A percentile compares a stretch with the other conserved stretches of the same genome.
These are phyloP conservation scores for Papiliotrema nemorosa DNA, from an alignment of 1,284 basidiomycete genomes.

Conservation along the genomic window DNA sequence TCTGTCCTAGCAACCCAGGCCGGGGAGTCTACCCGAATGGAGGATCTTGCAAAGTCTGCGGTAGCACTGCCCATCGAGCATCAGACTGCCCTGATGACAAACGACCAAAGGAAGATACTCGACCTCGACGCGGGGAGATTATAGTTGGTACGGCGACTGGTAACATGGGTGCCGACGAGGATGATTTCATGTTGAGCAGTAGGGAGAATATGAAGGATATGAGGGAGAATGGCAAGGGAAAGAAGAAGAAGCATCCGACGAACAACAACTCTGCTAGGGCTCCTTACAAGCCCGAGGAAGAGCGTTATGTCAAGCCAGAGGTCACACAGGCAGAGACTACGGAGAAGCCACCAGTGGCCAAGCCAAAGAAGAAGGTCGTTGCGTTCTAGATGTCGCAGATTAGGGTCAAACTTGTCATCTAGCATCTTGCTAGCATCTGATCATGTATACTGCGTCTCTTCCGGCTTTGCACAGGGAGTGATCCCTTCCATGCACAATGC, in stretches of 20 bases:
- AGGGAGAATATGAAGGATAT: conserved; percentile 61
- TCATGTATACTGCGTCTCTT: too few relatives aligned
- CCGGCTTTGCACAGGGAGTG: too few relatives aligned
- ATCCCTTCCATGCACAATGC: too few relatives aligned
- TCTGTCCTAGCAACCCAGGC: conserved; percentile 73
- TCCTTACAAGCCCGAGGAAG: background rate
- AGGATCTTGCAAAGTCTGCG: conserved; percentile 83
- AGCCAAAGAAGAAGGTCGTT: background rate
- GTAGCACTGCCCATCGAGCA: conserved; percentile 77
- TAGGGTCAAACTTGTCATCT: background rate
- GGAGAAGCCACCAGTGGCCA: background rate
- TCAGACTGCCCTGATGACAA: conserved; percentile 62
- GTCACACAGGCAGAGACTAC: background rate
- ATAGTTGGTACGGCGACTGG: conserved; percentile 1
- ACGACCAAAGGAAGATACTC: background rate
- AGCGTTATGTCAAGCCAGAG: background rate
- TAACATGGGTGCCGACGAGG: conserved; percentile 77
- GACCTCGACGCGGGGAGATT: background rate
- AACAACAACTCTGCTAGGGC: conserved; percentile 35
- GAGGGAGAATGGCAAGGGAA: conserved; percentile 51
- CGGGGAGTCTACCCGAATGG: conserved; percentile 88
- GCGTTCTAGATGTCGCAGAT: background rate
- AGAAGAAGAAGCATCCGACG: conserved; percentile 28
- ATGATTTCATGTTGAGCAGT: conserved; percentile 81
- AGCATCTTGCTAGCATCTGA: background rate